Base-by-base conservation (phyloP, 768 basidiomycete genomes). In the Mycena galopus region DNA sequence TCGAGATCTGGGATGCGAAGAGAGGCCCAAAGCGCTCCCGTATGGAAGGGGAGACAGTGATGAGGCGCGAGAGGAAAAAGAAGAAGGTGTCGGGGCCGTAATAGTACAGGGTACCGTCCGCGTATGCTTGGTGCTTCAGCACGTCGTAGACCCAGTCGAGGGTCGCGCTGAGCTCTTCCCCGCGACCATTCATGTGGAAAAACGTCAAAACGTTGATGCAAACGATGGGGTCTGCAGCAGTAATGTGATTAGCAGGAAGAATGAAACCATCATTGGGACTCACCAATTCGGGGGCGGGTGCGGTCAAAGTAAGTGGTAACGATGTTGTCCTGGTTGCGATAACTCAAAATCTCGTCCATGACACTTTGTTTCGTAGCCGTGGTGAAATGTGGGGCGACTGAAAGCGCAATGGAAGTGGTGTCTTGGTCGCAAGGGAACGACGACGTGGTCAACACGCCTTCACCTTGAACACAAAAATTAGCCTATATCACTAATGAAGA, bases 341-440 rank as follows among this genome's bases (percentile, higher is more conserved):
- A 82, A 10, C 74, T 73, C 17, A 86, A 77, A 77, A 86, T 86
- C 39, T 85, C 82, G 65, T 85, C 81, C 79, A 86, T 78, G 47
- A 50, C 3, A 84, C 77, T 77, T 19, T 77, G 62, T 1, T 79
- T 75, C 23, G 80, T 73, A 10, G 73, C 74, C 1, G 21, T 71
- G 70, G 23, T 66, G 69, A 32, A 39, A 47, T 72, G 71, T 11
- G 21, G 53, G 4, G 64, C 33, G 19, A 84, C 76, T 11, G 79
- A 80, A 23, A 50, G 25, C 84, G 72, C 89, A n/a, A 91, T 64
- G 4, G 90, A 88, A 0, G 90, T 90, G 0, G 89, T 91, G 68
- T 91, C 89, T 23, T 89, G 78, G 77, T 91, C 90, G 71, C 80
- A 84, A 0, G 89, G 89, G 73, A 88, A 89, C 32, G 81, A 78